Evolutionary conservation across 1,284 basidiomycete species (phyloP), one percentile per base, ranked within the genome.

Genomic region (Mycena sp.): DNA sequence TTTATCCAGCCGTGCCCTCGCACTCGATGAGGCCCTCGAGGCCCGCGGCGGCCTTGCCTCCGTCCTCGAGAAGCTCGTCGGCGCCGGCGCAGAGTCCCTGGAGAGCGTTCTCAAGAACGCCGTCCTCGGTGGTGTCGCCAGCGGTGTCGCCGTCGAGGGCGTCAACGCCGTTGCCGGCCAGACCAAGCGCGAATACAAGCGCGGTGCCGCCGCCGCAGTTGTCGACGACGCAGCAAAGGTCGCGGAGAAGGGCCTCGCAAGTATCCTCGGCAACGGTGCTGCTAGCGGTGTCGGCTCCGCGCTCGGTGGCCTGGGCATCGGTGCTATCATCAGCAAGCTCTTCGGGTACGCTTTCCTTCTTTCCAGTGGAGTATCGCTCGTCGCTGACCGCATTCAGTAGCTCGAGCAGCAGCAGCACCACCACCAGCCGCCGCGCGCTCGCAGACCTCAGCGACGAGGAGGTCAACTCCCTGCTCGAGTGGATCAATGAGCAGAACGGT

Each of bases 81-180:
- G 63, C 9, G 63, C 30, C 14, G 63, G 63, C 17, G 63, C 19
- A 21, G 58, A 60, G 17, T 21, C 43, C 38, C 46, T 64, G 3
- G 48, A 46, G 32, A 61, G 41, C 14, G 63, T 64, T 17, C 40
- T 64, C 21, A 64, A 64, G 35, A 64, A 64, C 6, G 58, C 63
- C 2, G n/a, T 64, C 26, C 25, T 64, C 30, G 63, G 63, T 4
- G 63, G 63, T 19, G 48, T 45, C n/a, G 63, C 63, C 28, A 43
- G 58, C 41, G 63, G 63, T 28, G 58, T 48, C 6, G 63, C 53
- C 2, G 44, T 46, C 9, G 58, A 56, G 28, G 63, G 51, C 45
- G 63, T 61, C 9, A 51, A 61, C 35, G 45, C 53, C 1, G 54
- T 21, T 25, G 17, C 63, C 6, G 57, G 62, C 19, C 51, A 58